Percentiles rank a stretch among this genome's conserved stretches.
These are phyloP conservation scores for Aphanomyces stellatus DNA, from an alignment of 352 stramenopile genomes.

Conservation along the genomic window DNA sequence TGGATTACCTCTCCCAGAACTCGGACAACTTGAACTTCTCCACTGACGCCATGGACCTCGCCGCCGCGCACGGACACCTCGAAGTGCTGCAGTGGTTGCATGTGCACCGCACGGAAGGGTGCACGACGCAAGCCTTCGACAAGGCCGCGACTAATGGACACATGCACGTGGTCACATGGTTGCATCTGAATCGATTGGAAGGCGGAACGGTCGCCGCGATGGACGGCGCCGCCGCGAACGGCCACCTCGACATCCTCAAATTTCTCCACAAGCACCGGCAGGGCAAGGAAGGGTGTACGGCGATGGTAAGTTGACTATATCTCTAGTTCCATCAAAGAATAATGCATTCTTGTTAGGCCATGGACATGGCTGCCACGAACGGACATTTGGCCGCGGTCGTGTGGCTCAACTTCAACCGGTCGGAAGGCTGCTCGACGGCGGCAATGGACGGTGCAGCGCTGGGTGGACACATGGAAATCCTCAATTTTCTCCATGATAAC, in stretches of 20 bases:
- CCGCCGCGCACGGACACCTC: not conserved
- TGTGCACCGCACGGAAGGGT: not conserved
- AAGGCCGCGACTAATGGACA: not conserved
- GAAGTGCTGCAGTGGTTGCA: constrained; percentile 8
- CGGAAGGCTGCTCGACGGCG: constrained; percentile 20
- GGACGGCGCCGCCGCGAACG: constrained; percentile 21
- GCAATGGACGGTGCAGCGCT: constrained; percentile 25
- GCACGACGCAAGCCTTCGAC: constrained; percentile 1
- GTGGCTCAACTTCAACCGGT: constrained; percentile 22
- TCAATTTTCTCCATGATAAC: constrained; percentile 24
- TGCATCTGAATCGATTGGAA: constrained; percentile 24
- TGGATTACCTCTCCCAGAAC: not conserved
- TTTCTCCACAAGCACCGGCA: constrained; percentile 26
- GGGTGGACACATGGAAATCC: constrained; percentile 21
- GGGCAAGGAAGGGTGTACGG: constrained; percentile 22
- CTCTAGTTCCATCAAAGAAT: not conserved
- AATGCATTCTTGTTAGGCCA: not conserved
- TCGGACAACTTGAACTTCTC: constrained; percentile 7
- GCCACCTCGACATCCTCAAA: constrained; percentile 25
- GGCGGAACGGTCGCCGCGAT: constrained; percentile 24
- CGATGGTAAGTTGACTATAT: not conserved
- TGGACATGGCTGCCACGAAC: constrained; percentile 22
- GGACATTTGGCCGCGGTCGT: constrained; percentile 19
- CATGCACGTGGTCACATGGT: constrained; percentile 17
- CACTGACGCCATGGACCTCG: not conserved